Conservation (phyloP, 2,329 filamentous ascomycete species). For the Akanthomyces uredinophilus region DNA sequence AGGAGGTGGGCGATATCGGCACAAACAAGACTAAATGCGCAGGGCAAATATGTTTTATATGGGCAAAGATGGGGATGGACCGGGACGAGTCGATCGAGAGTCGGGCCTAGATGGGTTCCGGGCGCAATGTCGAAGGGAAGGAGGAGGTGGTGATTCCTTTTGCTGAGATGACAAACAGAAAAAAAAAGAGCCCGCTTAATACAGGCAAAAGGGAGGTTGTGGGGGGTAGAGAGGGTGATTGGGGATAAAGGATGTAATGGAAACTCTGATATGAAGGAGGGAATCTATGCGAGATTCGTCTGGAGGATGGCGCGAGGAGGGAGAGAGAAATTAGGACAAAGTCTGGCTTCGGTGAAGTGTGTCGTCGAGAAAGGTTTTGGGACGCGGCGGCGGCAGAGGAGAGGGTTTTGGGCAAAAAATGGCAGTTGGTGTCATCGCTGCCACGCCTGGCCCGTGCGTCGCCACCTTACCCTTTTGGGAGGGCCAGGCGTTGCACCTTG, state of each 20-base stretch:
- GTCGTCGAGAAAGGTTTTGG: slow-evolving; percentile 9
- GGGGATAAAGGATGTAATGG: slow-evolving; percentile 11
- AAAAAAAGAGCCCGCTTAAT: slow-evolving; percentile 14
- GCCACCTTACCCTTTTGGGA: slow-evolving; percentile 1
- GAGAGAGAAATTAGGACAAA: slow-evolving; percentile 9
- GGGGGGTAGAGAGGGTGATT: slow-evolving; percentile 15
- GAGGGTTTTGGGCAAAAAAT: slow-evolving; percentile 12
- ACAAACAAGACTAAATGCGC: slow-evolving; percentile 1
- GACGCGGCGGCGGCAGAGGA: slow-evolving; percentile 4
- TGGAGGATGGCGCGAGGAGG: slow-evolving; percentile 7
- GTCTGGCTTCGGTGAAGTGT: slow-evolving; percentile 7
- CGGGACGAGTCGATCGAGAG: neutral
- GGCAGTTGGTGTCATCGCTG: slow-evolving; percentile 4
- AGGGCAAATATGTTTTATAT: neutral
- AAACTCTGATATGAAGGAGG: slow-evolving; percentile 14
- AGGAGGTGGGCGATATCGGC: slow-evolving; percentile 12
- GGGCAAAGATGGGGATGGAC: neutral
- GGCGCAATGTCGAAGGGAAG: slow-evolving; percentile 4
- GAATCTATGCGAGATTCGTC: slow-evolving; percentile 12
- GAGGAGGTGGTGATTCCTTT: neutral
- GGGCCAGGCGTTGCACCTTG: neutral
- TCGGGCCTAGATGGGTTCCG: neutral
- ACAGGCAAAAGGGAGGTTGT: neutral
- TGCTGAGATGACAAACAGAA: slow-evolving; percentile 14
- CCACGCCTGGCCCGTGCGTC: slow-evolving; percentile 8